Conservation (phyloP, 768 basidiomycete genomes). For the Lactifluus echinatus region DNA sequence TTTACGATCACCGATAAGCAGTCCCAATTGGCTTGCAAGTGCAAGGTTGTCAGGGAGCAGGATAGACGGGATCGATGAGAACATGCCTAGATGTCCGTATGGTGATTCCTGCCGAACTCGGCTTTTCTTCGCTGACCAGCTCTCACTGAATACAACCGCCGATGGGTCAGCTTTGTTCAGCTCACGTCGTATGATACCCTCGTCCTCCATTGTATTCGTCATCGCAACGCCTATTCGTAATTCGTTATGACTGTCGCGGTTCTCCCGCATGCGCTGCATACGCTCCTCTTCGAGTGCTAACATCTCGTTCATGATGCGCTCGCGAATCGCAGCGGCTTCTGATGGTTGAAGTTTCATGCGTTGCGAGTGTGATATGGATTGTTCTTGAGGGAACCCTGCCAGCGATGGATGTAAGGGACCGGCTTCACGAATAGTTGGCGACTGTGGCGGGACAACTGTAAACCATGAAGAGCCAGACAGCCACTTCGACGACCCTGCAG, state of each 20-base stretch:
- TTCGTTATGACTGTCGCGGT: conserved; percentile 57
- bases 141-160: conserved; percentile 91
- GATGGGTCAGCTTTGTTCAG: conserved; percentile 94
- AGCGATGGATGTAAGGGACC: conserved; percentile 28
- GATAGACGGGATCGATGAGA: not conserved
- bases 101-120: conserved; percentile 90
- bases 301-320: conserved; percentile 99
- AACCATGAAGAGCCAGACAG: conserved; percentile 26
- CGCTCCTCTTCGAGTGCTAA: conserved; percentile 91
- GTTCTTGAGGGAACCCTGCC: conserved; percentile 22
- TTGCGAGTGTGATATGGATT: conserved; percentile 13
- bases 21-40: conserved; percentile 63
- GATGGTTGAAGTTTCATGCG: conserved; percentile 70
- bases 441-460: conserved; percentile 10
- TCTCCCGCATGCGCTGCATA: conserved; percentile 84
- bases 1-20: conserved; percentile 98
- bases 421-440: conserved; percentile 11
- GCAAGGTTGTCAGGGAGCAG: not conserved
- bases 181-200: conserved; percentile 86
- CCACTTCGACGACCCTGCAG: conserved; percentile 24
- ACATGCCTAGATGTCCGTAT: conserved; percentile 84
- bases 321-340: conserved; percentile 85
- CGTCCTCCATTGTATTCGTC: conserved; percentile 53
- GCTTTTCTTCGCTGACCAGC: conserved; percentile 90
- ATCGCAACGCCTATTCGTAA: conserved; percentile 34